These are phyloP conservation scores for Candolleomyces aberdarensis DNA, from an alignment of 768 basidiomycete species.

Conservation along the genomic window DNA sequence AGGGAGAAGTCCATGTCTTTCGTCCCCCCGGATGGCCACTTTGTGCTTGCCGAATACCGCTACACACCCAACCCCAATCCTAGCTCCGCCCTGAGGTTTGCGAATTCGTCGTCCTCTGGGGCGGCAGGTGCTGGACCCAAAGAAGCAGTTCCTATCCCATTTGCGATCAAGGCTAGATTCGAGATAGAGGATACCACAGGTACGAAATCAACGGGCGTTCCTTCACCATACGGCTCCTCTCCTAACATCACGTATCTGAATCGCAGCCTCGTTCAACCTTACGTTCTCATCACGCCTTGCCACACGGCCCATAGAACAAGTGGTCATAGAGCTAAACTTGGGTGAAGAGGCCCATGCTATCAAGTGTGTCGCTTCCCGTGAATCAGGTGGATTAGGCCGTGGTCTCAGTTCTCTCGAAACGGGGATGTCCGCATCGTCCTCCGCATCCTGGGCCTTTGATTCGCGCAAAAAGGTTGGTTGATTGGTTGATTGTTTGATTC, in stretches of 20 bases:
- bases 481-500: background rate
- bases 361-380: conserved; percentile 66
- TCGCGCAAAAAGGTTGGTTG: conserved; percentile 52
- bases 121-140: conserved; percentile 22
- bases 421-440: conserved; percentile 26
- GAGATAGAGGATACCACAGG: conserved; percentile 44
- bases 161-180: conserved; percentile 47
- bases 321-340: conserved; percentile 69
- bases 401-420: conserved; percentile 27
- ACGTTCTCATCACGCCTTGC: conserved; percentile 61
- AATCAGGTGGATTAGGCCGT: conserved; percentile 44
- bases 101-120: conserved; percentile 15
- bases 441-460: conserved; percentile 82
- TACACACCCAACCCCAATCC: conserved; percentile 45
- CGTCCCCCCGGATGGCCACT: conserved; percentile 90
- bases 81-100: conserved; percentile 24
- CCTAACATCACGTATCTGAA: background rate
- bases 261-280: conserved; percentile 56
- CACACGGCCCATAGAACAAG: conserved; percentile 65
- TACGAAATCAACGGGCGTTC: conserved; percentile 16
- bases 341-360: conserved; percentile 72
- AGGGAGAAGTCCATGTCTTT: conserved; percentile 81
- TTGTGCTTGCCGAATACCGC: conserved; percentile 82
- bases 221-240: background rate
- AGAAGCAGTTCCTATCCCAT: conserved; percentile 50